Evolutionary conservation across 1,284 basidiomycete genomes (phyloP).

Genomic region (Tilletia caries): DNA sequence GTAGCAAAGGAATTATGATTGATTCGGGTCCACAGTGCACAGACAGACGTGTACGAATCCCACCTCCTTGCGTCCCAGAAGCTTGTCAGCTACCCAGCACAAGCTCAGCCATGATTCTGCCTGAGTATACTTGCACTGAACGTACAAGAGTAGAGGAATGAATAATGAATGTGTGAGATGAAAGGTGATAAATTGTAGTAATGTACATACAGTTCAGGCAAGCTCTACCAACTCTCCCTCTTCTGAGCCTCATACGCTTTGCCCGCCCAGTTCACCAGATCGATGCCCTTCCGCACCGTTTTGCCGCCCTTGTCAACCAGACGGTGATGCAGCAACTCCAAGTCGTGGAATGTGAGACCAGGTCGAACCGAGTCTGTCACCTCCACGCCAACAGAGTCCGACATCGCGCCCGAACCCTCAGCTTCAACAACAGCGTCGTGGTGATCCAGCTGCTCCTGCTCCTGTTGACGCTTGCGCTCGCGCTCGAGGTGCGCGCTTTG

Average conservation of each 20-base stretch:
- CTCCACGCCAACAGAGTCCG: not conserved
- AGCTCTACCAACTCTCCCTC: not conserved
- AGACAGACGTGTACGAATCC: not conserved
- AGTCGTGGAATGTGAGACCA: constrained; percentile 29
- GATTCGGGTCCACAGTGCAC: not conserved
- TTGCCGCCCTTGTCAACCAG: constrained; percentile 19
- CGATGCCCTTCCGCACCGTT: not conserved
- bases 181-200: too few relatives aligned
- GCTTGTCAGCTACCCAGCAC: constrained; percentile 58
- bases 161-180: constrained; percentile 53
- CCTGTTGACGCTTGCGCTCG: not conserved
- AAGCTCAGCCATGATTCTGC: constrained; percentile 59
- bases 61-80: constrained; percentile 41
- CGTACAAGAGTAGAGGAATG: constrained; percentile 56
- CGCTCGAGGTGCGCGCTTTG: not conserved
- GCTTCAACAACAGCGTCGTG: too few relatives aligned
- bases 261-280: constrained; percentile 3
- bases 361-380: constrained; percentile 14
- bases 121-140: constrained; percentile 55
- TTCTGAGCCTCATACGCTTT: constrained; percentile 6
- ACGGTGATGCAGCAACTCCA: constrained; percentile 42
- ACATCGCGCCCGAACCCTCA: not conserved
- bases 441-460: too few relatives aligned
- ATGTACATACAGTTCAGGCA: too few relatives aligned
- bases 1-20: not conserved